A percentile compares a stretch with the other conserved stretches of the same genome.
phyloP scores from a whole-genome alignment of 2,329 filamentous ascomycete species.

The Penicillium frequentans region DNA sequence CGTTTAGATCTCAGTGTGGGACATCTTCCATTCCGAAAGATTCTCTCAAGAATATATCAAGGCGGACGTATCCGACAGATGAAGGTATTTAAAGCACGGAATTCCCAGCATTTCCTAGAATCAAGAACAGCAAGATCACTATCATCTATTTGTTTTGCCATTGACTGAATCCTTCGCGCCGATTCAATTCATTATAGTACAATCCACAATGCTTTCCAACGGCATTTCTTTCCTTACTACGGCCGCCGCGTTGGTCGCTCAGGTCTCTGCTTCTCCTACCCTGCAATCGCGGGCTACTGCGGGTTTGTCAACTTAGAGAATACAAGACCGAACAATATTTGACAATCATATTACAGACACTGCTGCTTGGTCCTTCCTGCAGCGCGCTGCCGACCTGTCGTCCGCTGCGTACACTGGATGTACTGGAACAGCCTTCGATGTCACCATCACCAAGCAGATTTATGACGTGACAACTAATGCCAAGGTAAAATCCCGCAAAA shows the following conservation, averaged over 20 bases:
- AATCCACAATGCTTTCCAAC: constrained; percentile 8
- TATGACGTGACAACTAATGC: constrained; percentile 24
- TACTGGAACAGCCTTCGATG: constrained; percentile 27
- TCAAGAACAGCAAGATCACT: not conserved
- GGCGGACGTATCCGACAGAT: not conserved
- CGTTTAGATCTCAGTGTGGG: not conserved
- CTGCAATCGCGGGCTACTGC: constrained; percentile 13
- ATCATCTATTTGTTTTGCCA: not conserved
- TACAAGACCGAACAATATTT: not conserved
- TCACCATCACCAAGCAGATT: constrained; percentile 31
- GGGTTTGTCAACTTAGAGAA: constrained; percentile 6
- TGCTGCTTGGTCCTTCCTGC: constrained; percentile 20
- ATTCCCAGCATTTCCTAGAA: not conserved
- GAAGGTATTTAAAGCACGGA: not conserved
- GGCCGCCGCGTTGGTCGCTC: constrained; percentile 4
- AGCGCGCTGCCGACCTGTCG: constrained; percentile 29
- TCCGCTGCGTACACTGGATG: constrained; percentile 33
- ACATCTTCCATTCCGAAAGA: not conserved
- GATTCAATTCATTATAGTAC: not conserved
- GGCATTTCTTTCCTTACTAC: not conserved
- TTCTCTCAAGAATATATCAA: not conserved
- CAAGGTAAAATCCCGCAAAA: constrained; percentile 10
- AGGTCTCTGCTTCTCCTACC: constrained; percentile 11
- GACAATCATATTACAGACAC: constrained; percentile 11
- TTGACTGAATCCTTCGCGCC: not conserved